Base-by-base conservation (phyloP, 2,329 filamentous ascomycete genomes). In the Colletotrichum tropicicola region DNA sequence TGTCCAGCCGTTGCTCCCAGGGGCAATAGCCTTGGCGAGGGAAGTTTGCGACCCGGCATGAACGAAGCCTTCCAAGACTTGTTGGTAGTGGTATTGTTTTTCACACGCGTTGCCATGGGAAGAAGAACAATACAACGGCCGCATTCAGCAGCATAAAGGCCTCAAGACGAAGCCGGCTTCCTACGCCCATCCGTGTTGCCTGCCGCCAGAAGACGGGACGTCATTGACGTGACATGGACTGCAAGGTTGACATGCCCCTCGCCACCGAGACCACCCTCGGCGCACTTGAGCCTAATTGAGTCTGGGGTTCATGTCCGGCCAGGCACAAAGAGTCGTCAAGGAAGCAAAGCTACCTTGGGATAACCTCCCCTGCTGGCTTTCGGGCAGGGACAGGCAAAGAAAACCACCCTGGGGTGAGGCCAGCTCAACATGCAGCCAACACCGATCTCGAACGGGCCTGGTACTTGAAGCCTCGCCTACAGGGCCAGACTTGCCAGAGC, bases 351-450 rank as follows among this genome's bases (percentile, higher is more conserved):
- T 59, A 39, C 39, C 43, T 35, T 23, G 35, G 21, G 19, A 35
- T 32, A 41, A 17, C 6, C 17, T 9, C 23, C 19, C 28, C 13
- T 27, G 44, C 19, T 41, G 30, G 41, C 32, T 23, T 47, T 65
- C 30, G 48, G 53, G 53, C 52, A 64, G 15, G 30, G 28, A 51
- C 43, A 23, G 25, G 37, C 27, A 35, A 19, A 44, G 25, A 41
- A 15, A n/a, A 41, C 30, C 55, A 44, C 37, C 61, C 47, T n/a
- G 19, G 57, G 32, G 32, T 30, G 44, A 37, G 27, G 52, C 41
- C 47, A 52, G 41, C 67, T 65, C 54, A 68, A 68, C 68, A 70
- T 74, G 72, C 70, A 73, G 73, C 70, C 65, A 72, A 71, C 68
- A 71, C 48, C 64, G 59, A 68, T 68, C 68, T 72, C 67, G 39